A percentile compares a stretch with the other conserved stretches of the same genome.
Evolutionary conservation across 2,329 filamentous ascomycete species (phyloP).

Genomic region (Claviceps arundinis): DNA sequence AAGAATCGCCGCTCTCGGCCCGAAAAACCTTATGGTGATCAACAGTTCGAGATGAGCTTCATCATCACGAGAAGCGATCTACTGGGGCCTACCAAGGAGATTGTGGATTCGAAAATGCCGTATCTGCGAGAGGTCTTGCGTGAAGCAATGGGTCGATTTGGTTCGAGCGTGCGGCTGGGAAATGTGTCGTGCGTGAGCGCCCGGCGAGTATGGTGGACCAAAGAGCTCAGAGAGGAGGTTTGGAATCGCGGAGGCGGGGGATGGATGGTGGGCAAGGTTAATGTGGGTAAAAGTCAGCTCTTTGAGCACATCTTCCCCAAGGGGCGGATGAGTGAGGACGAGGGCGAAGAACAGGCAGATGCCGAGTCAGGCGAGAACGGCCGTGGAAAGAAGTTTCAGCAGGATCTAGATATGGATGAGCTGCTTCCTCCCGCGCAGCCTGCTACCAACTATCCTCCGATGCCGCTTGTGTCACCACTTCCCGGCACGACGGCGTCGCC

Average conservation of each 20-base stretch:
- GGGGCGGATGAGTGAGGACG: constrained; percentile 35
- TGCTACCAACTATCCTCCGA: constrained; percentile 64
- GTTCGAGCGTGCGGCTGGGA: constrained; percentile 63
- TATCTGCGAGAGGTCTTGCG: constrained; percentile 68
- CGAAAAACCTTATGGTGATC: constrained; percentile 51
- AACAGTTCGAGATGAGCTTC: constrained; percentile 71
- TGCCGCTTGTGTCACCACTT: constrained; percentile 75
- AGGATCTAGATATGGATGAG: constrained; percentile 27
- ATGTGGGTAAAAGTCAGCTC: constrained; percentile 90
- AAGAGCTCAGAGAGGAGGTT: constrained; percentile 72
- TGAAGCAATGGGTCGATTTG: constrained; percentile 55
- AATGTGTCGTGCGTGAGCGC: constrained; percentile 82
- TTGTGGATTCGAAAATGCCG: constrained; percentile 77
- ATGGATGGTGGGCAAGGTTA: constrained; percentile 97
- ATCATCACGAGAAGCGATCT: constrained; percentile 83
- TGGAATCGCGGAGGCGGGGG: constrained; percentile 71
- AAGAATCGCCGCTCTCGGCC: constrained; percentile 65
- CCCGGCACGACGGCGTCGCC: constrained; percentile 92
- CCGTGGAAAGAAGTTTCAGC: not conserved
- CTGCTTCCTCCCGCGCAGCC: constrained; percentile 65
- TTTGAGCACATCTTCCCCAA: constrained; percentile 83
- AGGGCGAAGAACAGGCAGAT: constrained; percentile 2
- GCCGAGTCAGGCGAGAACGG: not conserved
- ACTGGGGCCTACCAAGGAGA: constrained; percentile 67
- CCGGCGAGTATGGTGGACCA: constrained; percentile 83